Base-by-base conservation (phyloP, 257 asterid species). In the Lycium barbarum region DNA sequence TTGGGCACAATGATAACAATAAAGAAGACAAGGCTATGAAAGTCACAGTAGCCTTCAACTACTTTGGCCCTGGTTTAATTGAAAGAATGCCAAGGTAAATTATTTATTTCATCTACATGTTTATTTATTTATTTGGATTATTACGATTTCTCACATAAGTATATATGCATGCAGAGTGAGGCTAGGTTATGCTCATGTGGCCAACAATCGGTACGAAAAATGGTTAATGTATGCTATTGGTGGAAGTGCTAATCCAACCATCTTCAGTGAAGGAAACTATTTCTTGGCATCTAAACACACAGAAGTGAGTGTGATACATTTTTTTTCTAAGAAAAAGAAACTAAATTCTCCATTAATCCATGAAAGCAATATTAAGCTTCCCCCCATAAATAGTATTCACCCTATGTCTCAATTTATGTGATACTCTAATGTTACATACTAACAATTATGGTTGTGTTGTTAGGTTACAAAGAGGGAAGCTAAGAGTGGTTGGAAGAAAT, bases 161-260 rank as follows among this genome's bases (percentile, higher is more conserved):
- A 45, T 74, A 26, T 38, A 63, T 18, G 26, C 12, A 51, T 53
- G 81, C 93, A 95, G 98, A 91, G 93, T 93, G 7, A 88, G 99
- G 85, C 72, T 90, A 4, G 99, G 99, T 0, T 93, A 92, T 55
- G 87, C 95, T 5, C 99, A 96, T 40, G 94, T 96, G 76, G 98
- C 98, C 4, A 96, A 96, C 88, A 96, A 96, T 63, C 72, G 93
- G 83, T 96, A 96, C 85, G 95, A 93, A 53, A 89, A 58, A 33
- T 96, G 98, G 98, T 82, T 83, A 57, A 96, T 93, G 98, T 96
- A 96, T 85, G 98, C 97, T 2, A 94, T 96, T 58, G 99, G 99
- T 51, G 98, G 98, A 7, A 96, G 98, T 85, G 97, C 98, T 15
- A 90, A 94, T 88, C 99, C 98, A 12, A 93, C 96, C 84, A 96